These are phyloP conservation scores for Didymella glomerata DNA, from an alignment of 2,329 filamentous ascomycete species.

Conservation along the genomic window DNA sequence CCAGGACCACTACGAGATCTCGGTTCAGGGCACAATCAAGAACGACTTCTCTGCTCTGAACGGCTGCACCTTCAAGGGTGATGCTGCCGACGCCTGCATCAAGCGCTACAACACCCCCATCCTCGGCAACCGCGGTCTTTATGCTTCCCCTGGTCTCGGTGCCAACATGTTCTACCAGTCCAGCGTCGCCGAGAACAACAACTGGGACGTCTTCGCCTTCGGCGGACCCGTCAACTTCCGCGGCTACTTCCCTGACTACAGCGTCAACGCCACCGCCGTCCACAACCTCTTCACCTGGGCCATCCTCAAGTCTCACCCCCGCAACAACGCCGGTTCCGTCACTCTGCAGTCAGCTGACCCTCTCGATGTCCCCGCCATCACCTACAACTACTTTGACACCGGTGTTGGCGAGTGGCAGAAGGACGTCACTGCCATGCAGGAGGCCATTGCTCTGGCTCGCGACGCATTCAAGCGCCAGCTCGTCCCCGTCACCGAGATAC, in stretches of 20 bases:
- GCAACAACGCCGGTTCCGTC: slow-evolving; percentile 69
- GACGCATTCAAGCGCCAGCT: slow-evolving; percentile 46
- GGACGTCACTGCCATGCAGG: slow-evolving; percentile 61
- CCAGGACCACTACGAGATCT: slow-evolving; percentile 66
- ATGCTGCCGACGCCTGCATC: slow-evolving; percentile 57
- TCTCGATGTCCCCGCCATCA: slow-evolving; percentile 68
- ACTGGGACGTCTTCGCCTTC: slow-evolving; percentile 64
- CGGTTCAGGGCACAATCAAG: slow-evolving; percentile 57
- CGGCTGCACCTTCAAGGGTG: slow-evolving; percentile 53
- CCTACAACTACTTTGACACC: slow-evolving; percentile 53
- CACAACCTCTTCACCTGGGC: slow-evolving; percentile 62
- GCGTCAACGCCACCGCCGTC: slow-evolving; percentile 58
- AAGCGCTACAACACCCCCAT: slow-evolving; percentile 54
- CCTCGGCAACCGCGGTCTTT: slow-evolving; percentile 55
- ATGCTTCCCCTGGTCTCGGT: slow-evolving; percentile 63
- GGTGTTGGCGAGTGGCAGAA: slow-evolving; percentile 69
- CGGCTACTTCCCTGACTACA: slow-evolving; percentile 65
- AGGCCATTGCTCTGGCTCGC: slow-evolving; percentile 62
- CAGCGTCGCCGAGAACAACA: slow-evolving; percentile 55
- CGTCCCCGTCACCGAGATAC: slow-evolving; percentile 54
- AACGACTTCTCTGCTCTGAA: slow-evolving; percentile 50
- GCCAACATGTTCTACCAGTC: slow-evolving; percentile 58
- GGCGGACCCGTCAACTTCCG: slow-evolving; percentile 64
- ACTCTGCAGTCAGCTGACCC: slow-evolving; percentile 68
- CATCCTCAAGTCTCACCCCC: slow-evolving; percentile 69